Percentiles rank a stretch among this genome's conserved stretches.
Evolutionary conservation across 768 basidiomycete genomes (phyloP).

Genomic region (Russula dissimulans): DNA sequence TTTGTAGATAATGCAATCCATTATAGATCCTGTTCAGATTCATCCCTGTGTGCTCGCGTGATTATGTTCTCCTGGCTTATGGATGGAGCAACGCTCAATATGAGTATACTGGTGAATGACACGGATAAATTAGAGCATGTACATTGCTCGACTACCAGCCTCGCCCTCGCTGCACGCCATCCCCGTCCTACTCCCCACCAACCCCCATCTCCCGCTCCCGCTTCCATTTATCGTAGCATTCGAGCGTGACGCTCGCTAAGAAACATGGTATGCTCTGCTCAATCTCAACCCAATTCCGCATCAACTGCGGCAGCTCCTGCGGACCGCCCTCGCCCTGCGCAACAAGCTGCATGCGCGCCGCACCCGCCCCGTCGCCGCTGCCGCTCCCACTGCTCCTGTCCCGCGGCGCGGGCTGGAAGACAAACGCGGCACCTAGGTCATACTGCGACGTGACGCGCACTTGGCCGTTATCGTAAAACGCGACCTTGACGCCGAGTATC

Average conservation of each 20-base stretch:
- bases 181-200: neutral
- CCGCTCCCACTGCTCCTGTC: conserved; percentile 9
- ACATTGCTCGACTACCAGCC: too few species aligned
- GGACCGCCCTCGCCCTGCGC: conserved; percentile 69
- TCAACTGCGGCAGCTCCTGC: conserved; percentile 61
- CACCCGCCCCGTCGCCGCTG: conserved; percentile 19
- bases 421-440: conserved; percentile 79
- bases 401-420: conserved; percentile 52
- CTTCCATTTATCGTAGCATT: conserved; percentile 77
- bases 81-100: too few species aligned
- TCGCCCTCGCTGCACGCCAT: too few species aligned
- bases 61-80: too few species aligned
- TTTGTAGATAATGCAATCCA: too few species aligned
- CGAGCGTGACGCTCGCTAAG: conserved; percentile 78
- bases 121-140: too few species aligned
- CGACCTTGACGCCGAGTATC: conserved; percentile 84
- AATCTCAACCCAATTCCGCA: conserved; percentile 80
- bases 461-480: conserved; percentile 85
- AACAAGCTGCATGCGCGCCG: conserved; percentile 59
- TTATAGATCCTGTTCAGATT: too few species aligned
- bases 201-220: conserved; percentile 19
- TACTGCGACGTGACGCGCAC: conserved; percentile 87
- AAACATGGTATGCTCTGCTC: conserved; percentile 86
- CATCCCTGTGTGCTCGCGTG: too few species aligned
- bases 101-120: too few species aligned